These are phyloP conservation scores for Elsinoe batatas DNA, from an alignment of 2,329 filamentous ascomycete genomes.

Conservation along the genomic window DNA sequence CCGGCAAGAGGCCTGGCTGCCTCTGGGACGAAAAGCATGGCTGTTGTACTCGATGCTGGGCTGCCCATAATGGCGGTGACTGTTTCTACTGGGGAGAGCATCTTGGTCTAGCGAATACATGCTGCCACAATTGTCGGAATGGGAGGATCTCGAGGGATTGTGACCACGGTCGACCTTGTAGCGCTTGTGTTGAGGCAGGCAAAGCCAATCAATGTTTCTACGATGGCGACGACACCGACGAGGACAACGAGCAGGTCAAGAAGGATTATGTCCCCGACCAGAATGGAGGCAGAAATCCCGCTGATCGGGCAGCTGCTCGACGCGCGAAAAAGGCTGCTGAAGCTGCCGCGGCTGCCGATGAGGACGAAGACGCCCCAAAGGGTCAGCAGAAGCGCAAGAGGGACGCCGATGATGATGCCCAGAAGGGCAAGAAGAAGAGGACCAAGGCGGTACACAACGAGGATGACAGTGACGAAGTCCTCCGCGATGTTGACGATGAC, in stretches of 20 bases:
- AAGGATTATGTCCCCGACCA: background rate
- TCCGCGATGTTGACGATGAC: background rate
- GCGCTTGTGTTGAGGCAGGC: background rate
- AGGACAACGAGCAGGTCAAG: background rate
- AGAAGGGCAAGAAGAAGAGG: background rate
- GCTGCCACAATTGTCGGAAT: background rate
- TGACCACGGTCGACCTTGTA: background rate
- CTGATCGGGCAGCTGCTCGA: background rate
- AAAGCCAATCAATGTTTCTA: background rate
- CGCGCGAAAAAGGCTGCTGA: background rate
- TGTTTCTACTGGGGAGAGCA: background rate
- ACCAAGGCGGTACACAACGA: background rate
- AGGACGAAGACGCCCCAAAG: background rate
- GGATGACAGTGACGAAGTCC: background rate
- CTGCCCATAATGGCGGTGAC: background rate
- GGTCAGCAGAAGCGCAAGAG: background rate
- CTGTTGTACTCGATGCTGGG: background rate
- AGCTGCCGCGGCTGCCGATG: background rate
- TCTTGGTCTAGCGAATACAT: background rate
- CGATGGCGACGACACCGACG: background rate
- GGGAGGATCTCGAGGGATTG: background rate
- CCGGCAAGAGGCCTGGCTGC: too few relatives aligned
- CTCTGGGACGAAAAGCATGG: background rate
- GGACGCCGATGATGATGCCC: background rate
- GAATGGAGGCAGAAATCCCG: background rate